Evolutionary conservation across 2,329 filamentous ascomycete species (phyloP).

Genomic region (Clonostachys sp.): DNA sequence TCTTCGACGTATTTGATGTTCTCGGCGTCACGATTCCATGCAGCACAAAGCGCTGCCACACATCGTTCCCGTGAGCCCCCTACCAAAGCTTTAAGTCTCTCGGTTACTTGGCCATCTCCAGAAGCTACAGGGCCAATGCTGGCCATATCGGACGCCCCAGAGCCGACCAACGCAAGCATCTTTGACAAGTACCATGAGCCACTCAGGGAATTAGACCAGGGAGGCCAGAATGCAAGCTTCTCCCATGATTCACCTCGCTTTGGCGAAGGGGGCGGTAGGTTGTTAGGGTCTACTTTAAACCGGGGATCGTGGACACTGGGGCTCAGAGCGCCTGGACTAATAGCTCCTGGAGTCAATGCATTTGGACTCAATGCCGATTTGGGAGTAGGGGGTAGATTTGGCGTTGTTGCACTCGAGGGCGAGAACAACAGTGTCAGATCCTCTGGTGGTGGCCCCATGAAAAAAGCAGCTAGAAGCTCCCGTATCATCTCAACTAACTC

Average conservation of each 20-base stretch:
- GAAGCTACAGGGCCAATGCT: conserved; percentile 61
- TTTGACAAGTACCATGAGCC: conserved; percentile 87
- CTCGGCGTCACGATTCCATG: conserved; percentile 92
- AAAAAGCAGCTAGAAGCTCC: conserved; percentile 76
- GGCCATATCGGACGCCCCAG: conserved; percentile 81
- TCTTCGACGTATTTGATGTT: conserved; percentile 90
- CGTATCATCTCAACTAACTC: conserved; percentile 83
- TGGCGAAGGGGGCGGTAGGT: conserved; percentile 71
- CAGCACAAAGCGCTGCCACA: conserved; percentile 77
- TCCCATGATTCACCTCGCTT: conserved; percentile 85
- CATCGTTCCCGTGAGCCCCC: conserved; percentile 78
- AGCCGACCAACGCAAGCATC: conserved; percentile 78
- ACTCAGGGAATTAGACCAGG: conserved; percentile 84
- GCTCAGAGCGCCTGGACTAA: conserved; percentile 45
- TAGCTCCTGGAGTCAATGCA: conserved; percentile 19
- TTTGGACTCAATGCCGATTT: conserved; percentile 32
- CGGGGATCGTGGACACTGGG: conserved; percentile 56
- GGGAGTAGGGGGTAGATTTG: conserved; percentile 57
- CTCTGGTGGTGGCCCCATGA: conserved; percentile 82
- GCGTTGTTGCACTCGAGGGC: conserved; percentile 32
- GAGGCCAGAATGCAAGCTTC: conserved; percentile 93
- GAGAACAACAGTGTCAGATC: conserved; percentile 87
- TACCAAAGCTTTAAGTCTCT: conserved; percentile 72
- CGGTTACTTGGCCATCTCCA: conserved; percentile 53
- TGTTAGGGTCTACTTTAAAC: conserved; percentile 76